These are phyloP conservation scores for Chytriomyces confervae DNA, from an alignment of 192 early-diverging fungal genomes.

Conservation along the genomic window DNA sequence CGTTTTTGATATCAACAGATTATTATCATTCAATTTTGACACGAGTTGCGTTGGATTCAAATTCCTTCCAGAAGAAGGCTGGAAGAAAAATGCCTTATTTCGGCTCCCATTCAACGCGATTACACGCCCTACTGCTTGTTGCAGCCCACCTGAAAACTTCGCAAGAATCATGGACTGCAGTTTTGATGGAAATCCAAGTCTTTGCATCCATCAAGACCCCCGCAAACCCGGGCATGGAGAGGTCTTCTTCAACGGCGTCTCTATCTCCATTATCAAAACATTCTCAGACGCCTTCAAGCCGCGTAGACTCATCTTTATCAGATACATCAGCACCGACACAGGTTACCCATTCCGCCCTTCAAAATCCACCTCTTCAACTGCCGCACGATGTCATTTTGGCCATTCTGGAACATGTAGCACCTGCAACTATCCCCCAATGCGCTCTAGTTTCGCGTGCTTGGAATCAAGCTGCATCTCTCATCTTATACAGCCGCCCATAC, in stretches of 20 bases:
- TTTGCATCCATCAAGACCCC: neutral
- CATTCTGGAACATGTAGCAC: neutral
- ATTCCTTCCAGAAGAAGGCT: too few species aligned
- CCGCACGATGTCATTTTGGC: constrained; percentile 26
- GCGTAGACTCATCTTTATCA: neutral
- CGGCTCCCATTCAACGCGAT: neutral
- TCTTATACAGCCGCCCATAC: constrained; percentile 19
- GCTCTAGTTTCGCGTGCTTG: constrained; percentile 27
- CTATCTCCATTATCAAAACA: neutral
- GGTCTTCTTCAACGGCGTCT: neutral
- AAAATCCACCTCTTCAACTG: neutral
- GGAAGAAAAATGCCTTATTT: neutral
- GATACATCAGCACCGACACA: neutral
- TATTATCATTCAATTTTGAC: too few species aligned
- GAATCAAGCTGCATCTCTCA: constrained; percentile 13
- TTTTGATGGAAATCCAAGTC: neutral
- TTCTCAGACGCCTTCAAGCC: neutral
- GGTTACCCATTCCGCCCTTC: neutral
- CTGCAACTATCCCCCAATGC: constrained; percentile 5
- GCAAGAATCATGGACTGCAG: neutral
- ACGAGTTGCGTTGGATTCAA: too few species aligned
- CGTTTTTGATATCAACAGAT: too few species aligned
- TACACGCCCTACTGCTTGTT: neutral
- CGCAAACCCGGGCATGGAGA: neutral
- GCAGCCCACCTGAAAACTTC: neutral